Conservation (phyloP, 768 basidiomycete species). For the Roridomyces roridus region DNA sequence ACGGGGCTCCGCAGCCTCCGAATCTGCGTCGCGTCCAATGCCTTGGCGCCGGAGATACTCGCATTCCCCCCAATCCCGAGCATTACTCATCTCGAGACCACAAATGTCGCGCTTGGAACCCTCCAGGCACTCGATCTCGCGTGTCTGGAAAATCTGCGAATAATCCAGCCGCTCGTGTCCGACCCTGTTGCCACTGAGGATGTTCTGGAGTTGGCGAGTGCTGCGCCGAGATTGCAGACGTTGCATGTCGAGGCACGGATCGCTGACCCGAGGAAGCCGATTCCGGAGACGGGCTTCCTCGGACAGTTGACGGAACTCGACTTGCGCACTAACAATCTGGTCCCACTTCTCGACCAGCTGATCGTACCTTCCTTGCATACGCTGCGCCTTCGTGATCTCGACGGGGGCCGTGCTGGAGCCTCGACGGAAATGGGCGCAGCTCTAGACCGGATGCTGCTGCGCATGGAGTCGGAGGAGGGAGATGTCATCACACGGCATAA, state of each 20-base stretch:
- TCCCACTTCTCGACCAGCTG: conserved; percentile 35
- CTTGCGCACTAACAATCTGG: conserved; percentile 42
- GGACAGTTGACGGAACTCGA: conserved; percentile 31
- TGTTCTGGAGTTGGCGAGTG: conserved; percentile 26
- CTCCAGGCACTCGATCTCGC: conserved; percentile 23
- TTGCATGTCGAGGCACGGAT: conserved; percentile 33
- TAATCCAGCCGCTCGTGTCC: conserved; percentile 31
- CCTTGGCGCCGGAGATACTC: conserved; percentile 5
- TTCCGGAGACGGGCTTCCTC: conserved; percentile 9
- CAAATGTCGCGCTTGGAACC: conserved; percentile 31
- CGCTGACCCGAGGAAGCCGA: conserved; percentile 1
- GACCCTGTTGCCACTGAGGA: conserved; percentile 28
- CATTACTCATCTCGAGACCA: conserved; percentile 23
- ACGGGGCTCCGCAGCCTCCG: conserved; percentile 11
- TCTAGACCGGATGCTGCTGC: conserved; percentile 35
- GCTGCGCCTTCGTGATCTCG: conserved; percentile 41
- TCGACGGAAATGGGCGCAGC: conserved; percentile 34
- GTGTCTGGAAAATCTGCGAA: conserved; percentile 25
- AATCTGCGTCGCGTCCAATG: conserved; percentile 9
- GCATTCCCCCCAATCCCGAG: conserved; percentile 11
- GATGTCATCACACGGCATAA: conserved; percentile 12
- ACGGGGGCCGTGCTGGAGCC: conserved; percentile 36
- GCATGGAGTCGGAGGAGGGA: conserved; percentile 37
- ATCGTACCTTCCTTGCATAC: conserved; percentile 36
- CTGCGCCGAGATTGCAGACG: conserved; percentile 21